Percentiles rank a stretch among this genome's conserved stretches.
Conservation (phyloP, 202 grass and related monocot species). For the Elaeis oleifera region DNA sequence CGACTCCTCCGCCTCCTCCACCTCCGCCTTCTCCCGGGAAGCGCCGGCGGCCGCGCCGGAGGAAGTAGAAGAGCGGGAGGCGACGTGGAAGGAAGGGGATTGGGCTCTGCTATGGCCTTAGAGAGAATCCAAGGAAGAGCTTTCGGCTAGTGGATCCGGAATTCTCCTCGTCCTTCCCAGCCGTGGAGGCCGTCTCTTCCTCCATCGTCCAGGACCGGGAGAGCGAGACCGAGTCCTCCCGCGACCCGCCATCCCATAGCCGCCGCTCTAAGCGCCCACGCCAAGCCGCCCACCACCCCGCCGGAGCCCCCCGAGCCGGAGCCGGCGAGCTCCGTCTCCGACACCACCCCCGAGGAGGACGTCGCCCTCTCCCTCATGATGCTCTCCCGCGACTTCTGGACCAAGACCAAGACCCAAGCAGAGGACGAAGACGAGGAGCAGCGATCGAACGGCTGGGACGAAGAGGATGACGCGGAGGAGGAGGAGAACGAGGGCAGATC, state of each 20-base stretch:
- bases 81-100: background rate
- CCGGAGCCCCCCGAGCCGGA: constrained; percentile 37
- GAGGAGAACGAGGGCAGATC: constrained; percentile 8
- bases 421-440: constrained; percentile 19
- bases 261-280: constrained; percentile 50
- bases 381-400: constrained; percentile 83
- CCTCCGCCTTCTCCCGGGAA: constrained; percentile 20
- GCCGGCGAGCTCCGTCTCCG: constrained; percentile 56
- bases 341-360: constrained; percentile 60
- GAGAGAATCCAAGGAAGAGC: constrained; percentile 53
- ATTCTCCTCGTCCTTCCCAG: constrained; percentile 25
- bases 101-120: constrained; percentile 21
- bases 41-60: constrained; percentile 29
- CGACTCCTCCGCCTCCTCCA: background rate
- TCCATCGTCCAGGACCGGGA: constrained; percentile 65
- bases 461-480: constrained; percentile 4
- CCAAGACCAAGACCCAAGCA: constrained; percentile 31
- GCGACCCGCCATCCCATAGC: constrained; percentile 30
- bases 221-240: constrained; percentile 72
- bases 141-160: constrained; percentile 30
- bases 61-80: background rate
- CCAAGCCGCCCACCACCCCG: constrained; percentile 6
- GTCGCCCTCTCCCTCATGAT: constrained; percentile 74
- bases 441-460: constrained; percentile 26
- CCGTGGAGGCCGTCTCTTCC: constrained; percentile 1